Evolutionary conservation across 768 basidiomycete genomes (phyloP).

Genomic region (Imleria badia): DNA sequence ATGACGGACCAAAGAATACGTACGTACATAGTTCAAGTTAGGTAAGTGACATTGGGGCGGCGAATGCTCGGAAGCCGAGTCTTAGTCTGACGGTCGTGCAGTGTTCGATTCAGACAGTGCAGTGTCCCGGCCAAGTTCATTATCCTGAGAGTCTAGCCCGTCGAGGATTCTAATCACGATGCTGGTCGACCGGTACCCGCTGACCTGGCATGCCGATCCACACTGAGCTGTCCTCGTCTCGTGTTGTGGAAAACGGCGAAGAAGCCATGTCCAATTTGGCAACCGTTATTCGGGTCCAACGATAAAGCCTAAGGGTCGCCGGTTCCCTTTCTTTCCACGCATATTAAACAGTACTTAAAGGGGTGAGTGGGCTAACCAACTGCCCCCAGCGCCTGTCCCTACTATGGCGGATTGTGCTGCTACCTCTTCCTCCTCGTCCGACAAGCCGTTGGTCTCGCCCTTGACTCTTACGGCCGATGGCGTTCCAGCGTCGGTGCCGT

Average conservation of each 20-base stretch:
- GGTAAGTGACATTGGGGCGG: too few relatives aligned
- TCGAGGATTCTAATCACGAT: too few relatives aligned
- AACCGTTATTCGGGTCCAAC: conserved; percentile 21
- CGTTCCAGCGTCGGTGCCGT: not conserved
- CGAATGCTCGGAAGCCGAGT: too few relatives aligned
- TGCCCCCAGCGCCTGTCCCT: not conserved
- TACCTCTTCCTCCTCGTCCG: not conserved
- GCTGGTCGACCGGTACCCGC: too few relatives aligned
- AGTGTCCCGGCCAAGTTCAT: too few relatives aligned
- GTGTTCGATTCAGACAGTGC: too few relatives aligned
- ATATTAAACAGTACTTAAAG: conserved; percentile 4
- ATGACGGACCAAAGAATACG: too few relatives aligned
- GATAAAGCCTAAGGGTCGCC: conserved; percentile 1
- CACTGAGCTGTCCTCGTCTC: not conserved
- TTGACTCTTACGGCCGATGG: not conserved
- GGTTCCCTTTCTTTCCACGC: conserved; percentile 8
- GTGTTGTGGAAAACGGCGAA: conserved; percentile 9
- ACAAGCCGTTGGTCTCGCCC: conserved; percentile 10
- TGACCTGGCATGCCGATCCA: too few relatives aligned
- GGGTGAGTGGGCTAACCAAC: not conserved
- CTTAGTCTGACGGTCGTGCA: too few relatives aligned
- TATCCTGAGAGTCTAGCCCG: too few relatives aligned
- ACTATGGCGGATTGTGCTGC: conserved; percentile 12
- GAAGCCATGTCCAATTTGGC: not conserved
- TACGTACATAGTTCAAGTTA: too few relatives aligned